A percentile compares a stretch with the other conserved stretches of the same genome.
Conservation (phyloP, 2,329 filamentous ascomycete genomes). For the Penicillium sp. region DNA sequence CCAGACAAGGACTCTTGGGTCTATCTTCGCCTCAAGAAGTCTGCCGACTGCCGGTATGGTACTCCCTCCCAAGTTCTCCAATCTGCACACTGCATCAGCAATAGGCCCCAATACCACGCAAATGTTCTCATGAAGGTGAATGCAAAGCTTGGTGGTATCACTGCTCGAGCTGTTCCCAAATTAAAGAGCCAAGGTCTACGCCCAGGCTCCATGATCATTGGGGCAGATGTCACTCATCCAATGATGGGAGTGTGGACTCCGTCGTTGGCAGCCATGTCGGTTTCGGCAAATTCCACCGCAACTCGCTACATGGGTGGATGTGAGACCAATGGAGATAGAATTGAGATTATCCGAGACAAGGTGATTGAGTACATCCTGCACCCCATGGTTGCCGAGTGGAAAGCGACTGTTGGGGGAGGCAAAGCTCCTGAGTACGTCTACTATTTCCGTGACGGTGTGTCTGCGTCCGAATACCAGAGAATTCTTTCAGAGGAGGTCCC, state of each 20-base stretch:
- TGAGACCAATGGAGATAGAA: slow-evolving; percentile 77
- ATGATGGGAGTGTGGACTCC: slow-evolving; percentile 63
- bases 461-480: slow-evolving; percentile 77
- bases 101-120: slow-evolving; percentile 78
- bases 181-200: slow-evolving; percentile 38
- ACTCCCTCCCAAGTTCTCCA: slow-evolving; percentile 82
- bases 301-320: slow-evolving; percentile 75
- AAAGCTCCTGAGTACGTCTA: slow-evolving; percentile 69
- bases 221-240: slow-evolving; percentile 85
- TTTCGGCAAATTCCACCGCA: slow-evolving; percentile 69
- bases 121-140: slow-evolving; percentile 98
- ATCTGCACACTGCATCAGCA: slow-evolving; percentile 64
- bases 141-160: slow-evolving; percentile 85
- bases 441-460: slow-evolving; percentile 91
- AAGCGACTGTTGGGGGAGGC: slow-evolving; percentile 52
- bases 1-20: slow-evolving; percentile 66
- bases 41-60: slow-evolving; percentile 79
- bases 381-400: slow-evolving; percentile 65
- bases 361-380: slow-evolving; percentile 68
- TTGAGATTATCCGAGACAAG: slow-evolving; percentile 70
- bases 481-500: slow-evolving; percentile 75
- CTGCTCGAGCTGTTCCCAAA: slow-evolving; percentile 53
- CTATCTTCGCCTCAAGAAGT: slow-evolving; percentile 88
- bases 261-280: slow-evolving; percentile 84
- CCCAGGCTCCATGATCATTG: slow-evolving; percentile 72